Evolutionary conservation across 1,284 basidiomycete genomes (phyloP), one percentile per base, ranked within the genome.

Genomic region (Boletus smithii): DNA sequence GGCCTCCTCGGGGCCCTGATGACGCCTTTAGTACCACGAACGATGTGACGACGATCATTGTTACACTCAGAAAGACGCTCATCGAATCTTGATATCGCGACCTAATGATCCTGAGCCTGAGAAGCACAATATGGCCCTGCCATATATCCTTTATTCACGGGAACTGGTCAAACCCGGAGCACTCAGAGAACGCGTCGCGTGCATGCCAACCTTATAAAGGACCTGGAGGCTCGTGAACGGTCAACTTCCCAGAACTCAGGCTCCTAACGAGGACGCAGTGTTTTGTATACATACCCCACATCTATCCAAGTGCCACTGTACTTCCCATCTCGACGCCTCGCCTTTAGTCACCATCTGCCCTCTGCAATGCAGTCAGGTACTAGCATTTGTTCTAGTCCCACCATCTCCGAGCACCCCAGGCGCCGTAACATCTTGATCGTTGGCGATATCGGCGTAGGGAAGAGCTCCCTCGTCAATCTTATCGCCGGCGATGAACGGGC

Each of bases 401-500:
- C 44, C 35, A 3, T 36, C 33, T 46, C 44, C 24, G 47, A 60
- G 3, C 18, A 13, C 4, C 30, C 45, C 34, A 40, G 16, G 16
- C 58, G 46, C 18, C 60, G 63, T 9, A 67, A 67, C 18, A 34
- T 63, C 38, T 37, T 63, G 20, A 61, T 63, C 30, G 46, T 63
- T 8, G 62, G 65, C 27, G 60, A 67, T 33, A 48, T 53, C 13
- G 65, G 60, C 8, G 63, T 53, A n/a, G 66, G 66, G 9, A 64
- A 64, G 48, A 67, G 63, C 33, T 67, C 62, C 11, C 57, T 66
- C 36, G 45, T 68, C 46, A 67, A 64, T 35, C 59, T 68, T 29
- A 64, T 68, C 27, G 48, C 57, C 0, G 64, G 57, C 26, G 3
- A 34, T 13, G 4, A 46, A 1, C 24, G 42, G 2, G 62, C 65